Percentiles rank a stretch among this genome's conserved stretches.
These are phyloP conservation scores for Pelargonium citronellum DNA, from an alignment of 441 rosid species.

Conservation along the genomic window DNA sequence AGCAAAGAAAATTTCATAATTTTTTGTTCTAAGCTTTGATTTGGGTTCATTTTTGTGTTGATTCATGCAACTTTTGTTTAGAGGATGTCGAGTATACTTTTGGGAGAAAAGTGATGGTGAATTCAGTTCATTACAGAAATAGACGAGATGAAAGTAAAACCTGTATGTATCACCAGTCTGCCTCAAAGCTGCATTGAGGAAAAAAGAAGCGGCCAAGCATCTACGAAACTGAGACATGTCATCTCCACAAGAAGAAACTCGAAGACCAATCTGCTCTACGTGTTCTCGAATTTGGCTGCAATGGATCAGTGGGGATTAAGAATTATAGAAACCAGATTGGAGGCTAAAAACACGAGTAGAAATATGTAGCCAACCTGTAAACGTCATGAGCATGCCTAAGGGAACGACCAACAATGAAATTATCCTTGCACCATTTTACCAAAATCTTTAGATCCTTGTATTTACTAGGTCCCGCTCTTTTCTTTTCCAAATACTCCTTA, in stretches of 20 bases:
- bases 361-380: slow-evolving; percentile 45
- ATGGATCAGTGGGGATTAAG: background rate
- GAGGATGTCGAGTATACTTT: too few species aligned
- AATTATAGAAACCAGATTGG: background rate
- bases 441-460: slow-evolving; percentile 48
- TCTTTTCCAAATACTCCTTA: slow-evolving; percentile 57
- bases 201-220: slow-evolving; percentile 88
- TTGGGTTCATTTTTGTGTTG: too few species aligned
- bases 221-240: slow-evolving; percentile 71
- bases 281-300: slow-evolving; percentile 75
- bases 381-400: slow-evolving; percentile 75
- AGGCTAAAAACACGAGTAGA: background rate
- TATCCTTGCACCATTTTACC: slow-evolving; percentile 87
- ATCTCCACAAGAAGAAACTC: slow-evolving; percentile 66
- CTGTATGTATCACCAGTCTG: slow-evolving; percentile 84
- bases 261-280: slow-evolving; percentile 72
- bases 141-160: slow-evolving; percentile 14
- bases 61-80: too few species aligned
- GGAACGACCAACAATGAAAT: slow-evolving; percentile 67
- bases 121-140: too few species aligned
- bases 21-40: too few species aligned
- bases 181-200: slow-evolving; percentile 84
- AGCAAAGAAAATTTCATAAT: too few species aligned
- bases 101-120: too few species aligned
- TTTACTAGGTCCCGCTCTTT: slow-evolving; percentile 29